Percentiles rank a stretch among this genome's conserved stretches.
Evolutionary conservation across 2,329 filamentous ascomycete genomes (phyloP).

Genomic region (Sarocladiaceae sp.): DNA sequence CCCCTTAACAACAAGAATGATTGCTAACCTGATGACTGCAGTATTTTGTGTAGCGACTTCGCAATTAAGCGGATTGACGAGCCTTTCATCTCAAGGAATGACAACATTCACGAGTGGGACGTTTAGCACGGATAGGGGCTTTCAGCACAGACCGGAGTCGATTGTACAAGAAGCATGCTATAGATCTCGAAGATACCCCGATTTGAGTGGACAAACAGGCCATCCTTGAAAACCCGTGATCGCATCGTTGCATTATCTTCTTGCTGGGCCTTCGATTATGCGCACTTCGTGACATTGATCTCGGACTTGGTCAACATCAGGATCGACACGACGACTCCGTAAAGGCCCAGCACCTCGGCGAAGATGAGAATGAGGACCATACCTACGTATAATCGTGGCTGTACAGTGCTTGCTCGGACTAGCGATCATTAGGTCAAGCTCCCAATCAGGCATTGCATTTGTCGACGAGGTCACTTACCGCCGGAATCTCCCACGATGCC

Average conservation of each 20-base stretch:
- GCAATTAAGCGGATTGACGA: slow-evolving; percentile 93
- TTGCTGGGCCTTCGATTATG: too few relatives aligned
- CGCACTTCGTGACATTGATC: slow-evolving; percentile 32
- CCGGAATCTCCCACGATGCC: slow-evolving; percentile 43
- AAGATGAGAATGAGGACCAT: slow-evolving; percentile 47
- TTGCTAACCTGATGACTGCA: too few relatives aligned
- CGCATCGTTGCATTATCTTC: too few relatives aligned
- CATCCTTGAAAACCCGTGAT: slow-evolving; percentile 3
- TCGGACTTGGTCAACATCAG: slow-evolving; percentile 42
- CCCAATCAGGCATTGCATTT: not conserved
- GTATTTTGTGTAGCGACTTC: slow-evolving; percentile 90
- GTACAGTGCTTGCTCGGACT: slow-evolving; percentile 43
- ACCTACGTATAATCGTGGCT: slow-evolving; percentile 41
- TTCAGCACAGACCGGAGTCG: not conserved
- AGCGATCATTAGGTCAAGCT: not conserved
- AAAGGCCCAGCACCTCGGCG: slow-evolving; percentile 40
- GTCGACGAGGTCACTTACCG: slow-evolving; percentile 23
- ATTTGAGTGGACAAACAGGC: not conserved
- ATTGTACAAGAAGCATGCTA: not conserved
- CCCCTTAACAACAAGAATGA: slow-evolving; percentile 96
- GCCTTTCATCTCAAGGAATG: slow-evolving; percentile 74
- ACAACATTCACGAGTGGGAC: slow-evolving; percentile 79
- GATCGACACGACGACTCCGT: slow-evolving; percentile 44
- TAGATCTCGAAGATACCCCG: slow-evolving; percentile 8
- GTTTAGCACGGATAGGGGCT: slow-evolving; percentile 24